Conservation (phyloP, 164 flowering plant genomes). For the Annona cherimola region DNA sequence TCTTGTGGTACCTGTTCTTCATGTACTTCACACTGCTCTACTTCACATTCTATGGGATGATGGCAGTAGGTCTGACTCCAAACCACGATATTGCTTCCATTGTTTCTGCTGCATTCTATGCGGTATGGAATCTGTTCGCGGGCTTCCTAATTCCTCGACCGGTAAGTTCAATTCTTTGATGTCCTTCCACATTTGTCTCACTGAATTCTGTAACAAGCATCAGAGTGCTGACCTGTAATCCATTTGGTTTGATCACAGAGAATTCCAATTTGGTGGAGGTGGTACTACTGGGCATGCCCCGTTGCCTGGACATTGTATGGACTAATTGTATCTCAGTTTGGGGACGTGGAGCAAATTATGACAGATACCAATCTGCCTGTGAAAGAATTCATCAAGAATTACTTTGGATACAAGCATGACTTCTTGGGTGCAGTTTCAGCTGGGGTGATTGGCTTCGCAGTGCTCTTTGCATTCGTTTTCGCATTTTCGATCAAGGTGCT, state of each 20-base stretch:
- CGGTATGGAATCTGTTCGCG: constrained; percentile 23
- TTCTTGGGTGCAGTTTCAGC: constrained; percentile 34
- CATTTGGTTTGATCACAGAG: constrained; percentile 25
- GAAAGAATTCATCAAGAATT: constrained; percentile 19
- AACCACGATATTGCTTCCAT: constrained; percentile 24
- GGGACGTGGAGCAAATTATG: constrained; percentile 20
- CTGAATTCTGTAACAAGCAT: background rate
- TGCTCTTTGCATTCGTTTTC: constrained; percentile 42
- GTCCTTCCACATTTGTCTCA: background rate
- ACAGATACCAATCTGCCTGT: constrained; percentile 17
- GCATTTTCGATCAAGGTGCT: constrained; percentile 35
- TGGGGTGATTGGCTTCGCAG: constrained; percentile 19
- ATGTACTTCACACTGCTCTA: constrained; percentile 22
- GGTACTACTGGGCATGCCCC: constrained; percentile 46
- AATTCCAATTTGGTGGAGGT: constrained; percentile 58
- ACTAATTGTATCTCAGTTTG: constrained; percentile 41
- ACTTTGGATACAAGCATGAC: constrained; percentile 36
- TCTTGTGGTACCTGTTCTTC: constrained; percentile 25
- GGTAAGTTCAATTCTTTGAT: constrained; percentile 14
- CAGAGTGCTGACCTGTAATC: background rate
- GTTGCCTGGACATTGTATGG: constrained; percentile 54
- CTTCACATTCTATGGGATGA: constrained; percentile 27
- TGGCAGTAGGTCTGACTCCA: constrained; percentile 23
- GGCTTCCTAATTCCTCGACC: constrained; percentile 32
- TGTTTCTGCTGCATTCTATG: constrained; percentile 21